A percentile compares a stretch with the other conserved stretches of the same genome.
These are phyloP conservation scores for Globisporangium rhizosaccharum DNA, from an alignment of 352 stramenopile species.

Conservation along the genomic window DNA sequence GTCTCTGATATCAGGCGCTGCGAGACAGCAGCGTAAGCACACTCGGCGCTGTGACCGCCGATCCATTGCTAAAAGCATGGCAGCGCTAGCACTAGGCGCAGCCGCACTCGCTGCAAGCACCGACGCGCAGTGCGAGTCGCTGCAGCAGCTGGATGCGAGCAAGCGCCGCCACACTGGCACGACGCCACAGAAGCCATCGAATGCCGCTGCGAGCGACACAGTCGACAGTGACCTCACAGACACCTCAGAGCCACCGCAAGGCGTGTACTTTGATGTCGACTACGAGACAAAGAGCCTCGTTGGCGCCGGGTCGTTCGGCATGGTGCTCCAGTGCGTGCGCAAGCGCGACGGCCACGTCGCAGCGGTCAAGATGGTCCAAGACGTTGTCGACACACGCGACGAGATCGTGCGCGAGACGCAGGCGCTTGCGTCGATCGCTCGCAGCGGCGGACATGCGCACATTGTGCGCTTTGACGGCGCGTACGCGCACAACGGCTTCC, in stretches of 20 bases:
- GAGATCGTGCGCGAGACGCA: conserved; percentile 62
- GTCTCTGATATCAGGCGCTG: no score
- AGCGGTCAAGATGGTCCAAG: conserved; percentile 78
- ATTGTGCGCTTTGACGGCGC: conserved; percentile 59
- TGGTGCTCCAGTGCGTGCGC: conserved; percentile 78
- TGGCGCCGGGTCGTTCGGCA: conserved; percentile 68
- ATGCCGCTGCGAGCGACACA: neutral
- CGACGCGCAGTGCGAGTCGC: conserved; percentile 3
- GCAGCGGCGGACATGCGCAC: conserved; percentile 47
- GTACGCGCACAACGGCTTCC: conserved; percentile 74
- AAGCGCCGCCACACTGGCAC: conserved; percentile 9
- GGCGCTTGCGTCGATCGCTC: conserved; percentile 45
- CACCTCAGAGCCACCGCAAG: neutral
- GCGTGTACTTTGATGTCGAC: conserved; percentile 50
- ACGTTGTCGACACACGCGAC: conserved; percentile 38
- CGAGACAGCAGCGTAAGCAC: neutral
- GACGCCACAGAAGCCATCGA: conserved; percentile 12
- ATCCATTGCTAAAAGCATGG: neutral
- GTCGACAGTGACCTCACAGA: neutral
- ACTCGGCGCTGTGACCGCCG: neutral
- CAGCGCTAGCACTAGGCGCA: neutral
- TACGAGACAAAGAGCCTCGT: conserved; percentile 62
- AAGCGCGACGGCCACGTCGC: conserved; percentile 54
- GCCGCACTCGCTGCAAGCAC: no score
- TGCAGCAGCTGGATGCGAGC: conserved; percentile 4